These are phyloP conservation scores for Gliomastix tumulicola DNA, from an alignment of 2,329 filamentous ascomycete species.

Conservation along the genomic window DNA sequence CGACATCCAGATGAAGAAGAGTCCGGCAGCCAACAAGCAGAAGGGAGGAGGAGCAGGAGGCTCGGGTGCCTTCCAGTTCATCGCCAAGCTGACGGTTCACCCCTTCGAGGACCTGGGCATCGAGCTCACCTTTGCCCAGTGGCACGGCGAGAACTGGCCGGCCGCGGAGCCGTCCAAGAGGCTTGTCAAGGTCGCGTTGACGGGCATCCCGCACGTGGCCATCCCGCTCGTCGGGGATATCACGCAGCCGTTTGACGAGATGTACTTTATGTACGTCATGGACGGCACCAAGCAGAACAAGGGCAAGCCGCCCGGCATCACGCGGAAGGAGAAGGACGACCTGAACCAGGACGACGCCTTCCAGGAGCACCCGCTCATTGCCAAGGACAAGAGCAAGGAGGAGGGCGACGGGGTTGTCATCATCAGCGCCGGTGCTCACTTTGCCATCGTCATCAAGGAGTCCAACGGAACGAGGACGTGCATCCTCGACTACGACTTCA, in stretches of 20 bases:
- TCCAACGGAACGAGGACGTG: conserved; percentile 3
- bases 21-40: no score
- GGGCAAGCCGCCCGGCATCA: no score
- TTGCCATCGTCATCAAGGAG: background rate
- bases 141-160: no score
- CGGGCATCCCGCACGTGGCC: conserved; percentile 11
- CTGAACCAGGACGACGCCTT: no score
- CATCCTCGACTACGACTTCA: conserved; percentile 17
- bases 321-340: no score
- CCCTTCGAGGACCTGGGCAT: no score
- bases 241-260: conserved; percentile 23
- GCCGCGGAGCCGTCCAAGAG: conserved; percentile 13
- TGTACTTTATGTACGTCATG: conserved; percentile 23
- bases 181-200: conserved; percentile 9
- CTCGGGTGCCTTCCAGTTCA: no score
- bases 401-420: background rate
- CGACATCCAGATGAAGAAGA: no score
- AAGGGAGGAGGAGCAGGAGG: no score
- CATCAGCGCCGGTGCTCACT: background rate
- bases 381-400: background rate
- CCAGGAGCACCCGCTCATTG: no score
- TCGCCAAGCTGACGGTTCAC: no score
- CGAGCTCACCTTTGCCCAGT: no score
- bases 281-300: conserved; percentile 13
- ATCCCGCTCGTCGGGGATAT: conserved; percentile 20